Evolutionary conservation across 495 filamentous ascomycete species (phyloP).

Genomic region (Penicillium roqueforti): DNA sequence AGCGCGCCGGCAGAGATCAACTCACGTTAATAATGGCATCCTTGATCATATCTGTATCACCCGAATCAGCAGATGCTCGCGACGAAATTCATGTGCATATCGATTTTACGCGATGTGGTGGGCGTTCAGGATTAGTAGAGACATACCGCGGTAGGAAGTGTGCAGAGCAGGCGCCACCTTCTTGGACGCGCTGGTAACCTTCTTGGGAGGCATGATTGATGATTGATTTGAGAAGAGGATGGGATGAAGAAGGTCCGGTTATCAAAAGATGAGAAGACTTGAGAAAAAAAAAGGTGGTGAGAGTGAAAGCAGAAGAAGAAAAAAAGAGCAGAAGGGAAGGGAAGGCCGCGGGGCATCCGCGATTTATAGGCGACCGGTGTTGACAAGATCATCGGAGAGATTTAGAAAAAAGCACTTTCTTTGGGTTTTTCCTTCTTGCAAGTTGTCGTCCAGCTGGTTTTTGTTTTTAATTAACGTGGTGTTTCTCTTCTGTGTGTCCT

Average conservation of each 20-base stretch:
- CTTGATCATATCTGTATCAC: constrained; percentile 60
- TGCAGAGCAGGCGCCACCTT: constrained; percentile 49
- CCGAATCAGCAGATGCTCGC: constrained; percentile 49
- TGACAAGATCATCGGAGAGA: constrained; percentile 41
- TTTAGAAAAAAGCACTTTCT: constrained; percentile 18
- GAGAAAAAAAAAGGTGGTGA: constrained; percentile 16
- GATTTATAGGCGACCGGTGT: constrained; percentile 50
- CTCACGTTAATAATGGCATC: constrained; percentile 64
- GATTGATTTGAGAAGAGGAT: constrained; percentile 16
- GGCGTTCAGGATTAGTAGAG: constrained; percentile 39
- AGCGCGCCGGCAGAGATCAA: constrained; percentile 40
- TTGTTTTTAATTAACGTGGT: constrained; percentile 11
- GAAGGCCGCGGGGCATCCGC: constrained; percentile 46
- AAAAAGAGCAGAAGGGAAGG: constrained; percentile 35
- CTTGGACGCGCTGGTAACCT: constrained; percentile 46
- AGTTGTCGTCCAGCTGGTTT: constrained; percentile 10
- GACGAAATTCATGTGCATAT: constrained; percentile 31
- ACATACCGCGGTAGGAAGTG: constrained; percentile 60
- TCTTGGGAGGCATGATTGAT: constrained; percentile 52
- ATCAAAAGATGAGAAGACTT: constrained; percentile 11
- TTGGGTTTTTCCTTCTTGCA: constrained; percentile 9
- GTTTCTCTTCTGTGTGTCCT: constrained; percentile 6
- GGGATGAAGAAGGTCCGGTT: constrained; percentile 12
- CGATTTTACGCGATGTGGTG: constrained; percentile 42
- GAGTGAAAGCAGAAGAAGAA: constrained; percentile 13